Base-by-base conservation (phyloP, 768 basidiomycete species). In the Baorangia bicolor region DNA sequence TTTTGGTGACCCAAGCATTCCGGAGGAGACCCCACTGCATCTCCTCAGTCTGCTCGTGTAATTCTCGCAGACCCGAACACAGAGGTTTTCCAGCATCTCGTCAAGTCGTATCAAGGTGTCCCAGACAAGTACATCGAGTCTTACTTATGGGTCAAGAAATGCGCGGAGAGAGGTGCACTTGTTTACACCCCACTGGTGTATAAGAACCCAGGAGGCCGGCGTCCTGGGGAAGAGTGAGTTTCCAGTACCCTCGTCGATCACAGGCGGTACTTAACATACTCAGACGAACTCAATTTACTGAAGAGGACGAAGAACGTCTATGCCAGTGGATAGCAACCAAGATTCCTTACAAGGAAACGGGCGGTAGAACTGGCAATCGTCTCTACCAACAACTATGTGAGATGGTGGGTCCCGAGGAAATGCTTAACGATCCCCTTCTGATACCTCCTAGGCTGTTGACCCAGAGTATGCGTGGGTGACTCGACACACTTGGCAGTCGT, bases 401-500 rank as follows among this genome's bases (percentile, higher is more conserved):
- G 53, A 78, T 85, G 74, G 90, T 88, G 47, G 5, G 73, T 65
- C 35, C 10, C 16, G n/a, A 38, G 35, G 11, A 33, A 52, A 44
- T n/a, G 16, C 14, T 33, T 25, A n/a, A 37, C 3, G 11, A 34
- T 53, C 20, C n/a, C 27, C 12, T 20, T 48, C 37, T 64, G 20
- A 61, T 34, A 28, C 23, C 27, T 39, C 18, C 10, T 60, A 91
- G 89, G 76, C 75, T 45, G 71, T 73, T 47, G 86, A 90, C 57
- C 85, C 88, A 2, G 88, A 89, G 58, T 91, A 83, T 63, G 76
- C 80, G 0, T 92, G 90, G 90, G 91, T 91, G 20, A 78, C 76
- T 25, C 84, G 90, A 16, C 90, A 93, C 67, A 91, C 90, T 2
- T 93, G 90, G 90, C 89, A 92, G 60, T 93, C 90, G 16, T 93